Conservation (phyloP, 441 rosid species). For the Breynia disticha region DNA sequence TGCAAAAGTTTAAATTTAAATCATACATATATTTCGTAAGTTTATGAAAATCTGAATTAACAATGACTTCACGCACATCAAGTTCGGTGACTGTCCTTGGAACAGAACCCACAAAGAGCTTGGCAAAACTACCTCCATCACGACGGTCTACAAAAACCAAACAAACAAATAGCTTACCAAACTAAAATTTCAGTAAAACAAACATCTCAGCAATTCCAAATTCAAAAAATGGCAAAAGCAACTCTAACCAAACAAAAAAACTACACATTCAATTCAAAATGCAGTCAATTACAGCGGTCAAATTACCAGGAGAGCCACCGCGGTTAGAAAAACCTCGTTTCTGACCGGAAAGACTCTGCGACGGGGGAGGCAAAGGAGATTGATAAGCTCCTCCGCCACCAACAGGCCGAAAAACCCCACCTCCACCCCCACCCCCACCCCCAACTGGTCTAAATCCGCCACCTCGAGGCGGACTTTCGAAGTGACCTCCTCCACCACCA, state of each 20-base stretch:
- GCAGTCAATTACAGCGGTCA: neutral
- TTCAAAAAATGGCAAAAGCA: neutral
- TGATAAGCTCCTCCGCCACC: conserved; percentile 28
- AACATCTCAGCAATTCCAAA: neutral
- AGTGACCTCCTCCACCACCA: conserved; percentile 33
- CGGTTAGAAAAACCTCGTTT: conserved; percentile 59
- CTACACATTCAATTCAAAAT: neutral
- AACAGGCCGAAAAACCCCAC: conserved; percentile 30
- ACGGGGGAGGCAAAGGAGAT: conserved; percentile 16
- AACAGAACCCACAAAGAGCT: conserved; percentile 98
- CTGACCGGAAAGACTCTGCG: conserved; percentile 51
- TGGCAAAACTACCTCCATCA: conserved; percentile 58
- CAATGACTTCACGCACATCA: conserved; percentile 55
- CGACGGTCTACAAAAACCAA: conserved; percentile 40
- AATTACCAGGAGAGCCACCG: conserved; percentile 44
- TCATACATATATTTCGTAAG: no score
- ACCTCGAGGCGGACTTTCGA: conserved; percentile 41
- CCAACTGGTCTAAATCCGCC: conserved; percentile 28
- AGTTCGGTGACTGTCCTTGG: conserved; percentile 80
- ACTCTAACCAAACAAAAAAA: neutral
- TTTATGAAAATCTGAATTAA: neutral
- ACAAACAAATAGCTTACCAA: conserved; percentile 2
- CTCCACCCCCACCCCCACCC: conserved; percentile 14
- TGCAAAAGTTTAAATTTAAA: no score
- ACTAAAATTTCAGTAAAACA: no score